Evolutionary conservation across 176 grass and related monocot species (phyloP).

Genomic region (Echinochloa phyllopogon): DNA sequence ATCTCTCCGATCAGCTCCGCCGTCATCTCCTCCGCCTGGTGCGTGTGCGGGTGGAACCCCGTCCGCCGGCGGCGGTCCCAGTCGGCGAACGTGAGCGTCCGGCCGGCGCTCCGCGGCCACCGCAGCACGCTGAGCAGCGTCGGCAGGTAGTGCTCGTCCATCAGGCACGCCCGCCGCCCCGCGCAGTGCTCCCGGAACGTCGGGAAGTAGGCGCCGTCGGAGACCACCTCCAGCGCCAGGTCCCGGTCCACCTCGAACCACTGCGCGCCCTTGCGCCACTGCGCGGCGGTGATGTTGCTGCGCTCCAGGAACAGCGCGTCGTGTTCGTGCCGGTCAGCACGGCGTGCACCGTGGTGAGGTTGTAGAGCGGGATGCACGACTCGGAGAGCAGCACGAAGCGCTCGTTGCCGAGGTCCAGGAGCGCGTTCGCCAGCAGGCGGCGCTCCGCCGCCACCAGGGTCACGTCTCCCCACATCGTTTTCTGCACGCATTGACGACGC

Average conservation of each 20-base stretch:
- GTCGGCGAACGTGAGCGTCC: slow-evolving; percentile 59
- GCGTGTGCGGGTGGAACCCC: slow-evolving; percentile 35
- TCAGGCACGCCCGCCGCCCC: slow-evolving; percentile 8
- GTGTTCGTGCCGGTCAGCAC: slow-evolving; percentile 39
- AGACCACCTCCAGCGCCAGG: slow-evolving; percentile 46
- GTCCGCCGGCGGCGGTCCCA: slow-evolving; percentile 48
- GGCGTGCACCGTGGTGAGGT: slow-evolving; percentile 44
- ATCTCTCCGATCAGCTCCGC: slow-evolving; percentile 56
- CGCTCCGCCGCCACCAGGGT: slow-evolving; percentile 60
- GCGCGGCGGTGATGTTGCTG: slow-evolving; percentile 22
- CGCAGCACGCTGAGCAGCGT: slow-evolving; percentile 48
- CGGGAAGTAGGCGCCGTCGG: slow-evolving; percentile 65
- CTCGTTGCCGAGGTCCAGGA: slow-evolving; percentile 65
- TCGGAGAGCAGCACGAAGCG: slow-evolving; percentile 67
- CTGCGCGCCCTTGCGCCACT: slow-evolving; percentile 76
- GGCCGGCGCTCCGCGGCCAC: slow-evolving; percentile 42
- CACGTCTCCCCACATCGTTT: slow-evolving; percentile 57
- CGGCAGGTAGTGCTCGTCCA: slow-evolving; percentile 76
- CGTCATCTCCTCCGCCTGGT: slow-evolving; percentile 30
- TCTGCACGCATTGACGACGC: slow-evolving; percentile 14
- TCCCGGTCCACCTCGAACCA: slow-evolving; percentile 73
- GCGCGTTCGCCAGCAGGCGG: slow-evolving; percentile 65
- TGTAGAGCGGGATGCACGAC: slow-evolving; percentile 63
- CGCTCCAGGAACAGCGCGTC: slow-evolving; percentile 1
- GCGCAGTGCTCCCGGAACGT: slow-evolving; percentile 56